A percentile compares a stretch with the other conserved stretches of the same genome.
phyloP scores from a whole-genome alignment of 371 early-diverging fungal species.

The Parasitella parasitica region DNA sequence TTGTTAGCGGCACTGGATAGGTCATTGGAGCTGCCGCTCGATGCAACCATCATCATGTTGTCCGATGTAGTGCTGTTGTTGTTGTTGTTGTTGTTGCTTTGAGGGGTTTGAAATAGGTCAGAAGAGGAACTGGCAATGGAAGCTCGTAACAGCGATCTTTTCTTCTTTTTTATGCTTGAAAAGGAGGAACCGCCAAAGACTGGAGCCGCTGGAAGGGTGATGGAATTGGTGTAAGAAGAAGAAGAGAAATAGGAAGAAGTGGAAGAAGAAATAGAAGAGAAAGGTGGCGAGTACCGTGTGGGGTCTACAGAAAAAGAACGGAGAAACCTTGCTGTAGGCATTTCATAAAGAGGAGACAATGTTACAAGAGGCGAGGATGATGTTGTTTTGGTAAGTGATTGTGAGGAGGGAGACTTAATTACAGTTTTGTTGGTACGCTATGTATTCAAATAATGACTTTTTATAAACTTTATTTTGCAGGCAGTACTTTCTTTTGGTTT shows the following conservation, averaged over 20 bases:
- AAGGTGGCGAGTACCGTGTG: conserved; percentile 2
- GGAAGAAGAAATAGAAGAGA: conserved; percentile 7
- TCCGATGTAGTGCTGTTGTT: background rate
- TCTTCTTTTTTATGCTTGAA: conserved; percentile 18
- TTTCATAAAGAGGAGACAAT: background rate
- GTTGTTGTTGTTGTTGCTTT: no score
- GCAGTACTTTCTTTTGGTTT: background rate
- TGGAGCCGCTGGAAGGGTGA: conserved; percentile 16
- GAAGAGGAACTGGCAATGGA: background rate
- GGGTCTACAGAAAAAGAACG: background rate
- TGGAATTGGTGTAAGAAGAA: conserved; percentile 11
- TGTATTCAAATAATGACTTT: background rate
- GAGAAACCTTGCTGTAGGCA: conserved; percentile 1
- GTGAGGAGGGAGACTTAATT: background rate
- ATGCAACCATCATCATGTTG: conserved; percentile 1
- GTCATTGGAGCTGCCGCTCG: background rate
- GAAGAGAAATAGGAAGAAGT: conserved; percentile 5
- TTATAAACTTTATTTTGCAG: background rate
- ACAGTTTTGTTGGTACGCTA: conserved; percentile 11
- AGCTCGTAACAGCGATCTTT: conserved; percentile 2
- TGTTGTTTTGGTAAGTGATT: background rate
- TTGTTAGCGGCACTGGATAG: background rate
- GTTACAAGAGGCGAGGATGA: conserved; percentile 3
- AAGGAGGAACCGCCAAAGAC: conserved; percentile 10
- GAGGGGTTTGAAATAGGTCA: background rate